Base-by-base conservation (phyloP, 2,329 filamentous ascomycete genomes). In the Epichloe typhina region DNA sequence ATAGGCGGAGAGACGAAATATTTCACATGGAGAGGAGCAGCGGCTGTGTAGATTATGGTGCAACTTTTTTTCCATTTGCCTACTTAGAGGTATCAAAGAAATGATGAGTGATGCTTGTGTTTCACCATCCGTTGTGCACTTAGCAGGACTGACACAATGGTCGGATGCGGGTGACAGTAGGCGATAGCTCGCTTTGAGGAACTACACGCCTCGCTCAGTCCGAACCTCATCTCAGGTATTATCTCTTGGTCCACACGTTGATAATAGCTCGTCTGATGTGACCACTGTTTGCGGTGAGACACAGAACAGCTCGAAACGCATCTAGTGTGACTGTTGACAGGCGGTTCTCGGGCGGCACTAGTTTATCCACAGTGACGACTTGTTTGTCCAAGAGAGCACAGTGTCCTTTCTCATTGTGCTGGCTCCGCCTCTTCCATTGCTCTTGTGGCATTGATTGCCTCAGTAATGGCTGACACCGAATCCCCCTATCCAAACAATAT, bases 11-110 rank as follows among this genome's bases (percentile, higher is more conserved):
- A 52, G 52, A 52, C 46, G 46, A 60, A 54, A 52, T 31, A 57
- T 57, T 55, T 52, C 53, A 56, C 46, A 50, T 46, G 46, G 54
- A 50, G 44, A 52, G 50, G 52, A 51, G 49, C 38, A 55, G 50
- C 46, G 55, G 57, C 59, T 61, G 59, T 71, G 69, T 71, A 72
- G 69, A 71, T 53, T 69, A 71, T 59, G 61, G 60, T 61, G 60
- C 62, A 59, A 39, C n/a, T 58, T 58, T 45, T 61, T 61, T 36
- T 60, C 59, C 59, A 57, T 65, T 61, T 66, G 61, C 67, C 58
- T 62, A 66, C 63, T 64, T 57, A 62, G 57, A 62, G 59, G 56
- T 57, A 60, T 61, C 56, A 56, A 13, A 44, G 26, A 41, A n/a
- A 43, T 40, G 3, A 6, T 44, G 13, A 0, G 19, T 46, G 38